Evolutionary conservation across 75 land plant species (phyloP).

Genomic region (Pinus albicaulis): DNA sequence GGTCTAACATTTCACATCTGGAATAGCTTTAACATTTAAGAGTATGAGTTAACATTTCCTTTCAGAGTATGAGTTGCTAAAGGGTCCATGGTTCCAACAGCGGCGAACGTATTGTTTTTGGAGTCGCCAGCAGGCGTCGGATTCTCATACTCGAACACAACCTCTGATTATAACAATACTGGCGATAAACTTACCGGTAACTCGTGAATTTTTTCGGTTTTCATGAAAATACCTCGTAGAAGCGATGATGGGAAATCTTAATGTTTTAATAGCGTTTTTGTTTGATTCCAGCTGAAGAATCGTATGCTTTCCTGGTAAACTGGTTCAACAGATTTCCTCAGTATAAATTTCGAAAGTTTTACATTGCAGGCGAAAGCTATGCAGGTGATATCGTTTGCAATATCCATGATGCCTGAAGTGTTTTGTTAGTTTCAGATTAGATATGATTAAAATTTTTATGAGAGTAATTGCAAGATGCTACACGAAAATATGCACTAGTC

Average conservation of each 20-base stretch:
- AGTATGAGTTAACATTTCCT: too few species aligned
- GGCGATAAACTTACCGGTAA: conserved; percentile 26
- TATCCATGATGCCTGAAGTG: too few species aligned
- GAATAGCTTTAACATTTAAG: too few species aligned
- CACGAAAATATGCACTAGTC: too few species aligned
- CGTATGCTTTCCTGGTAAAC: conserved; percentile 48
- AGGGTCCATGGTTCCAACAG: background rate
- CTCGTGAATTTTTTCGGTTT: background rate
- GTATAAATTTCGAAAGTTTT: conserved; percentile 57
- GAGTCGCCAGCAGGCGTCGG: conserved; percentile 30
- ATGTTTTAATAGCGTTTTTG: background rate
- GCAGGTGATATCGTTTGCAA: conserved; percentile 33
- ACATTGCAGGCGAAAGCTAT: conserved; percentile 81
- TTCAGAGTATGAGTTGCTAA: too few species aligned
- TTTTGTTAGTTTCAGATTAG: too few species aligned
- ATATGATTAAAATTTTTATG: too few species aligned
- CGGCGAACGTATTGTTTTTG: conserved; percentile 28
- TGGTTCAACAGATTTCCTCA: conserved; percentile 77
- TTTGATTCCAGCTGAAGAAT: conserved; percentile 59
- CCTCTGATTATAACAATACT: background rate
- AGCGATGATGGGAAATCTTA: too few species aligned
- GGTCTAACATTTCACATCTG: too few species aligned
- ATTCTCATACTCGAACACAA: conserved; percentile 17
- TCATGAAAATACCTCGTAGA: too few species aligned
- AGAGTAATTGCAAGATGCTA: too few species aligned